Percentiles rank a stretch among this genome's conserved stretches.
These are phyloP conservation scores for Ceratocystiopsis brevicomis DNA, from an alignment of 2,329 filamentous ascomycete species.

Conservation along the genomic window DNA sequence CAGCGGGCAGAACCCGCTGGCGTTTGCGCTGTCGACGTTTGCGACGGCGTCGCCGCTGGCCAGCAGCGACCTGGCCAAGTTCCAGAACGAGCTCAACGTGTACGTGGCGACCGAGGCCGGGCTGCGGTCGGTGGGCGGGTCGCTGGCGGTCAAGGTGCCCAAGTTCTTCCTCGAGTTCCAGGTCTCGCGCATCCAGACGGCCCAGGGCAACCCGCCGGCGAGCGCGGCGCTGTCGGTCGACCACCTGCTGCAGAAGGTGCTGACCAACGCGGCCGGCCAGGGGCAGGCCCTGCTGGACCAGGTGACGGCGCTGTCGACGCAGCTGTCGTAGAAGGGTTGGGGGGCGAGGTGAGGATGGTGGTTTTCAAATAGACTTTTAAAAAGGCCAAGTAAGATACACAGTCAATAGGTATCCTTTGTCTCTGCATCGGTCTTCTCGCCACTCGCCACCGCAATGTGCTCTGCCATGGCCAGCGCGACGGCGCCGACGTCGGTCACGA, in stretches of 20 bases:
- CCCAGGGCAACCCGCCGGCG: conserved; percentile 33
- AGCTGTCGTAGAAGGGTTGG: conserved; percentile 5
- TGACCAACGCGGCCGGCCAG: conserved; percentile 33
- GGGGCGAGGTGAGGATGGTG: too few relatives aligned
- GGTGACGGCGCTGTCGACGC: conserved; percentile 24
- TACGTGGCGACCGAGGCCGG: conserved; percentile 42
- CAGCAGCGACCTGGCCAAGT: conserved; percentile 27
- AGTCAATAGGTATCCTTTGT: not conserved
- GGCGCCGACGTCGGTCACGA: conserved; percentile 19
- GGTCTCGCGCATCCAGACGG: conserved; percentile 37
- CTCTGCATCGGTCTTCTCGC: conserved; percentile 2
- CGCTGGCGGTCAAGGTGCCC: conserved; percentile 37
- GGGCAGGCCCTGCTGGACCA: conserved; percentile 29
- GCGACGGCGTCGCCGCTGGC: conserved; percentile 31
- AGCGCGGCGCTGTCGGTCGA: conserved; percentile 34
- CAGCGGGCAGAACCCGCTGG: conserved; percentile 22
- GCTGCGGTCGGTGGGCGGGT: conserved; percentile 32
- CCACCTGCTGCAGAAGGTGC: conserved; percentile 37
- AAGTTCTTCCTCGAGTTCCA: conserved; percentile 45
- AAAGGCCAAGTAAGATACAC: not conserved
- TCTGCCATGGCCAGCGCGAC: conserved; percentile 16
- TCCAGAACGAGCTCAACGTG: conserved; percentile 33
- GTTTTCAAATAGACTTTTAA: too few relatives aligned
- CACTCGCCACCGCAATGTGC: conserved; percentile 16
- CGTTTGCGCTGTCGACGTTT: conserved; percentile 35